Evolutionary conservation across 495 filamentous ascomycete species (phyloP), one percentile per base, ranked within the genome.

Genomic region (Hyaloscypha finlandica): DNA sequence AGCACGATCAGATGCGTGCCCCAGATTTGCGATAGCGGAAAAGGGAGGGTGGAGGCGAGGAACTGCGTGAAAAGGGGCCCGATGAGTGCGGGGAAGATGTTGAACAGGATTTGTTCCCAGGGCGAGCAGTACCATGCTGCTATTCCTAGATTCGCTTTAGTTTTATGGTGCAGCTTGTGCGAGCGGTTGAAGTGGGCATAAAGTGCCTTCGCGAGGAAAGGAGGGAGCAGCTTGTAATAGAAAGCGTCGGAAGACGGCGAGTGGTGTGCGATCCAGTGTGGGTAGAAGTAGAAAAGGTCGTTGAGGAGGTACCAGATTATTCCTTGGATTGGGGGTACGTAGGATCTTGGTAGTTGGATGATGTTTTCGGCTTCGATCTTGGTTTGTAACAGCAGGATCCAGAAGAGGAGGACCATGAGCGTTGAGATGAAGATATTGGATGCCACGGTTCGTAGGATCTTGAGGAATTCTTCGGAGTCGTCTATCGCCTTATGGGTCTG

Each of bases 51-150:
- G 9, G 9, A 14, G 25, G 59, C 59, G 8, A 61, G 59, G 32
- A 61, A 22, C 25, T 61, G 59, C 11, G 59, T 61, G 14, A 61
- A 30, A 9, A 42, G 37, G 19, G 59, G 59, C 5, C 59, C 59
- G 25, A 61, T 61, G n/a, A 61, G 32, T 8, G 39, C 59, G 32
- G 59, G 59, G 20, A 61, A 39, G 32, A 61, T 39, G 37, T 61
- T 61, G 59, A 61, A 61, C 14, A 61, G 59, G 25, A 61, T 22
- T 48, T 61, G 59, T 42, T 61, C 59, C 35, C 59, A 48, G 59
- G 33, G 59, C 33, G 59, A 61, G 37, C 59, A 61, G 22, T 61
- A 61, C 59, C 59, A 61, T 4, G 59, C 59, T 30, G 59, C 35
- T 4, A 61, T 48, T 16, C 59, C 59, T 2, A 61, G 19, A 16